A percentile compares a stretch with the other conserved stretches of the same genome.
Evolutionary conservation across 2,329 filamentous ascomycete genomes (phyloP).

Genomic region (Onygenales sp.): DNA sequence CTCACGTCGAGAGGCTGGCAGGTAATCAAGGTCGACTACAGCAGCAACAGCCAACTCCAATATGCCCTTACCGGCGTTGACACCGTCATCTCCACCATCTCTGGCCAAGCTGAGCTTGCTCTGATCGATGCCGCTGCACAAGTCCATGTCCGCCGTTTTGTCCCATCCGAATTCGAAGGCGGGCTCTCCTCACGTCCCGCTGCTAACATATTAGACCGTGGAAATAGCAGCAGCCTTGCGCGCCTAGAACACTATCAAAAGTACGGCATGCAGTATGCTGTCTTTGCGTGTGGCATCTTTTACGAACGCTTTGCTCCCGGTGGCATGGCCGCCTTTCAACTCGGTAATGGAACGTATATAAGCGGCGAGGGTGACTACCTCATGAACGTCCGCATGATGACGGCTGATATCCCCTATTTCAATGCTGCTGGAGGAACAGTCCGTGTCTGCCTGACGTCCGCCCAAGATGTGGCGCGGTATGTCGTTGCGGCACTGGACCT

Average conservation of each 20-base stretch:
- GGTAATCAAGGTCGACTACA: conserved; percentile 60
- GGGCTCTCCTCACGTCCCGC: conserved; percentile 45
- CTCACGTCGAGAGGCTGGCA: conserved; percentile 44
- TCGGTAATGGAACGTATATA: conserved; percentile 49
- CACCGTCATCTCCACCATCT: conserved; percentile 65
- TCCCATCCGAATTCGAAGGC: conserved; percentile 69
- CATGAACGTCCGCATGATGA: conserved; percentile 49
- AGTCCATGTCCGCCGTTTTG: conserved; percentile 57
- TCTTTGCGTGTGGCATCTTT: conserved; percentile 65
- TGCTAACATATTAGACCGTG: conserved; percentile 53
- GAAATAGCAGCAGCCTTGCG: conserved; percentile 47
- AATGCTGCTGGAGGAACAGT: conserved; percentile 43
- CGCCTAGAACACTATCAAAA: conserved; percentile 45
- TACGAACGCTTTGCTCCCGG: conserved; percentile 66
- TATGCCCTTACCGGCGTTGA: conserved; percentile 64
- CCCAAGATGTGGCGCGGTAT: conserved; percentile 61
- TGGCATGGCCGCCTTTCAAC: conserved; percentile 51
- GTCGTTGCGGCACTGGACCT: conserved; percentile 58
- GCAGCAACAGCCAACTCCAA: conserved; percentile 46
- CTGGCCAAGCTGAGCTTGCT: conserved; percentile 55
- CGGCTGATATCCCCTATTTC: conserved; percentile 52
- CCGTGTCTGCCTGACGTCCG: conserved; percentile 58
- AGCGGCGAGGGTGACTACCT: conserved; percentile 55
- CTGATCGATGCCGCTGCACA: conserved; percentile 62
- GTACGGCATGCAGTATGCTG: conserved; percentile 54